Conservation (phyloP, 2,329 filamentous ascomycete species). For the Xylariales sp. region DNA sequence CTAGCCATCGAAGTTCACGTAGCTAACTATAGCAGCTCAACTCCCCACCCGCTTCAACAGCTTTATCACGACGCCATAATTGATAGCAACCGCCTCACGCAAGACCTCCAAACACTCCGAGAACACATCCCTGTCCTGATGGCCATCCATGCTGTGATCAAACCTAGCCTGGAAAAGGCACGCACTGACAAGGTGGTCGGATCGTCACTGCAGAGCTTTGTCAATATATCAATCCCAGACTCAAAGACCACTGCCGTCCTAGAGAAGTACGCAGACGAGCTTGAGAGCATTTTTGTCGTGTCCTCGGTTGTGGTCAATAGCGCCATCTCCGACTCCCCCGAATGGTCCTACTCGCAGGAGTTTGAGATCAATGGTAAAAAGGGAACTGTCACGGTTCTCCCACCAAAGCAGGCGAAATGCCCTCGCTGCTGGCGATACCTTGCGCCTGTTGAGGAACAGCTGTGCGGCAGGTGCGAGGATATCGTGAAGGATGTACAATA, state of each 20-base stretch:
- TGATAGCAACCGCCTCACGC: slow-evolving; percentile 32
- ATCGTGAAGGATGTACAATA: slow-evolving; percentile 41
- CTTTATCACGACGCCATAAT: slow-evolving; percentile 42
- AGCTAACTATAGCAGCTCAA: slow-evolving; percentile 10
- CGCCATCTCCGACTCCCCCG: slow-evolving; percentile 21
- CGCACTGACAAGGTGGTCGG: slow-evolving; percentile 68
- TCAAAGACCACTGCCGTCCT: slow-evolving; percentile 28
- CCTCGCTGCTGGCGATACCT: slow-evolving; percentile 84
- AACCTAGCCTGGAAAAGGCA: slow-evolving; percentile 69
- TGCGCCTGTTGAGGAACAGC: slow-evolving; percentile 56
- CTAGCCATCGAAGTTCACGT: no score
- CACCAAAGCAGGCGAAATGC: slow-evolving; percentile 64
- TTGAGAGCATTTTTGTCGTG: slow-evolving; percentile 64
- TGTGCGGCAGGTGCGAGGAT: slow-evolving; percentile 71
- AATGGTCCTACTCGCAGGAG: slow-evolving; percentile 38
- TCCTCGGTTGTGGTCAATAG: slow-evolving; percentile 53
- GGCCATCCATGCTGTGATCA: slow-evolving; percentile 61
- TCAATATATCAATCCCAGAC: slow-evolving; percentile 50
- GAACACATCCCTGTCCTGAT: slow-evolving; percentile 44
- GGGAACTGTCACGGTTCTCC: slow-evolving; percentile 40
- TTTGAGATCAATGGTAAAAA: slow-evolving; percentile 35
- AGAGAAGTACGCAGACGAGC: slow-evolving; percentile 41
- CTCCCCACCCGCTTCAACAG: slow-evolving; percentile 42
- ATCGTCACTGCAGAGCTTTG: slow-evolving; percentile 73
- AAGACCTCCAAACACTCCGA: slow-evolving; percentile 35